These are phyloP conservation scores for Aurantiochytrium sp. DNA, from an alignment of 108 stramenopile species.

Conservation along the genomic window DNA sequence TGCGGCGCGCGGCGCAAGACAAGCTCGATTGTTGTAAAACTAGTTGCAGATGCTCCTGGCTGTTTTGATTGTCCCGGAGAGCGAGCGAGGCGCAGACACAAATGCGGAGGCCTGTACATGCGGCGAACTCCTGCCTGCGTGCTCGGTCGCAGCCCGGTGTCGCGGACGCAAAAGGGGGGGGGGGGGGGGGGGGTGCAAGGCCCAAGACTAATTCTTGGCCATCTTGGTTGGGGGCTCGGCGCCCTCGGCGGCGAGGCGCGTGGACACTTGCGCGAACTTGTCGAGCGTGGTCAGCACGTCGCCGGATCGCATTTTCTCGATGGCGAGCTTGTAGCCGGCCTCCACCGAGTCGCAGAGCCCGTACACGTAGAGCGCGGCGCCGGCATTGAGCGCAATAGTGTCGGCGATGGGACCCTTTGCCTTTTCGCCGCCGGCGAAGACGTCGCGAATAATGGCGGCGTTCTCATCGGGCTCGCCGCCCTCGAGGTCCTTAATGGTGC, in stretches of 20 bases:
- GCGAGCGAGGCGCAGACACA: no score
- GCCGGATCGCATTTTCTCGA: slow-evolving; percentile 7
- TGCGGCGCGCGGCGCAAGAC: no score
- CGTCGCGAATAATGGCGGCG: slow-evolving; percentile 75
- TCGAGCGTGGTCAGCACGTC: not conserved
- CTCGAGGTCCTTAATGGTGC: slow-evolving; percentile 79
- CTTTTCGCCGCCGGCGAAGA: slow-evolving; percentile 77
- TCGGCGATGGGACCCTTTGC: slow-evolving; percentile 73
- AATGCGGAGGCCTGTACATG: no score
- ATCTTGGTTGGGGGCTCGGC: not conserved
- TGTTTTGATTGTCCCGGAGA: no score
- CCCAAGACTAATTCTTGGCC: not conserved
- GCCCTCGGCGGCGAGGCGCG: not conserved
- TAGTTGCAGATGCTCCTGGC: no score
- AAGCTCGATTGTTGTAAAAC: no score
- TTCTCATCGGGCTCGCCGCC: slow-evolving; percentile 91
- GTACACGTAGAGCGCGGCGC: slow-evolving; percentile 91
- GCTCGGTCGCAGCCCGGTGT: not conserved
- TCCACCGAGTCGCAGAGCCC: slow-evolving; percentile 77
- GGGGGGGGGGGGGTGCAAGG: no score
- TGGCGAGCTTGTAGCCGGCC: slow-evolving; percentile 56
- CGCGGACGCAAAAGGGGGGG: not conserved
- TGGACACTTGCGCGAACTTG: not conserved
- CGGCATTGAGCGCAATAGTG: slow-evolving; percentile 93
- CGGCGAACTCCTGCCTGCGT: no score